Percentiles rank a stretch among this genome's conserved stretches.
Conservation (phyloP, 1,284 basidiomycete species). For the Ganoderma multipileum region DNA sequence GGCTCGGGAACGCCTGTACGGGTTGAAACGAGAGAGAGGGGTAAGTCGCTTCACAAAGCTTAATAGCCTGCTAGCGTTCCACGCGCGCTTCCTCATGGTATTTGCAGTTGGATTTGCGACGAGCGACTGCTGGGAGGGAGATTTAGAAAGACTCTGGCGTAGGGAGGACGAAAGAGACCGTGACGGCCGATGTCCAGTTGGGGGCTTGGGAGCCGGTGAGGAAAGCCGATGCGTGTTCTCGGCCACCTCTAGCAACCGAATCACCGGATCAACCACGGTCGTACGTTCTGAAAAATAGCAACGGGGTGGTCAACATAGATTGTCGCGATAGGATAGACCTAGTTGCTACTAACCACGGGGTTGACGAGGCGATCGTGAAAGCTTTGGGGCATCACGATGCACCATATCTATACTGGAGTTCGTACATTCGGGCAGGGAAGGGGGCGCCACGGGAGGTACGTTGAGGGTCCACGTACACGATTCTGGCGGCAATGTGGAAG, state of each 20-base stretch:
- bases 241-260: not conserved
- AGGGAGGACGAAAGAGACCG: constrained; percentile 20
- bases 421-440: not conserved
- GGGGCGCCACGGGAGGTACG: not conserved
- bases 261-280: not conserved
- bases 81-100: not conserved
- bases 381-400: not conserved
- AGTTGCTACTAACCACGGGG: not conserved
- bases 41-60: constrained; percentile 34
- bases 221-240: not conserved
- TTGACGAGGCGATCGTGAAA: not conserved
- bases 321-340: not conserved
- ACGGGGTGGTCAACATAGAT: too few relatives aligned
- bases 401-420: not conserved
- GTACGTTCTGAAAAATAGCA: not conserved
- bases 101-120: constrained; percentile 3
- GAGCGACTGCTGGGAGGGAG: constrained; percentile 12
- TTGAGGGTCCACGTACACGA: not conserved
- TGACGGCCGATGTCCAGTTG: constrained; percentile 16
- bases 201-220: not conserved
- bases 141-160: constrained; percentile 15
- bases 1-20: constrained; percentile 39
- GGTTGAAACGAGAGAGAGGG: constrained; percentile 43
- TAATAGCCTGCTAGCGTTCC: constrained; percentile 11
- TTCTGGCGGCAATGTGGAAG: not conserved